These are phyloP conservation scores for Penicillium sp. DNA, from an alignment of 2,329 filamentous ascomycete genomes.

Conservation along the genomic window DNA sequence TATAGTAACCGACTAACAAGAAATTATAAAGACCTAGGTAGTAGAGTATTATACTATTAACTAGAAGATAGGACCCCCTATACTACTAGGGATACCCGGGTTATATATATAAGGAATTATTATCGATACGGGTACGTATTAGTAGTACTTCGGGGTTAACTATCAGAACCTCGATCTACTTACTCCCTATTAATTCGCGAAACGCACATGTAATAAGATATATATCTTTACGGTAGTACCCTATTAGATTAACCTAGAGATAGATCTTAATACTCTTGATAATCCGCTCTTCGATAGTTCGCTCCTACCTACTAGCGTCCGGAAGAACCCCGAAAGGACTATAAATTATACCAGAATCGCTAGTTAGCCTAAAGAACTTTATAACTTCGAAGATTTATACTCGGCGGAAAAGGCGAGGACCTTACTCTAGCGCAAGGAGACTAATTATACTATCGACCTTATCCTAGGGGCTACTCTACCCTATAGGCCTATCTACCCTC, in stretches of 20 bases:
- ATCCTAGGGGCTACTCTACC: not conserved
- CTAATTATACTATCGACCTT: slow-evolving; percentile 1
- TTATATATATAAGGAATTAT: not conserved
- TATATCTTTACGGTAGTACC: not conserved
- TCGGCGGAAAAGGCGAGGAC: not conserved
- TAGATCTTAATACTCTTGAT: no score
- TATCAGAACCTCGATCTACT: not conserved
- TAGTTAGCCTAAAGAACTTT: not conserved
- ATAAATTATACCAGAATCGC: not conserved
- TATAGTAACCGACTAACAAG: no score
- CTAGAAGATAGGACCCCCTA: not conserved
- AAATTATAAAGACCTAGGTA: no score
- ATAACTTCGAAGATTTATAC: not conserved
- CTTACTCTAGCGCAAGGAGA: not conserved
- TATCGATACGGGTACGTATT: not conserved
- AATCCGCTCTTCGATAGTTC: no score
- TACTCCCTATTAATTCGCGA: not conserved
- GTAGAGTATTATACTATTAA: not conserved
- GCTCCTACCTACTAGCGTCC: not conserved
- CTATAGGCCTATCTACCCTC: not conserved
- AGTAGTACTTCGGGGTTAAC: not conserved
- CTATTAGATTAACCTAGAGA: not conserved
- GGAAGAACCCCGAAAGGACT: not conserved
- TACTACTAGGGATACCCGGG: not conserved
- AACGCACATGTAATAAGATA: not conserved